Base-by-base conservation (phyloP, 1,139 yeast species). In the Kodamaea derodonti region DNA sequence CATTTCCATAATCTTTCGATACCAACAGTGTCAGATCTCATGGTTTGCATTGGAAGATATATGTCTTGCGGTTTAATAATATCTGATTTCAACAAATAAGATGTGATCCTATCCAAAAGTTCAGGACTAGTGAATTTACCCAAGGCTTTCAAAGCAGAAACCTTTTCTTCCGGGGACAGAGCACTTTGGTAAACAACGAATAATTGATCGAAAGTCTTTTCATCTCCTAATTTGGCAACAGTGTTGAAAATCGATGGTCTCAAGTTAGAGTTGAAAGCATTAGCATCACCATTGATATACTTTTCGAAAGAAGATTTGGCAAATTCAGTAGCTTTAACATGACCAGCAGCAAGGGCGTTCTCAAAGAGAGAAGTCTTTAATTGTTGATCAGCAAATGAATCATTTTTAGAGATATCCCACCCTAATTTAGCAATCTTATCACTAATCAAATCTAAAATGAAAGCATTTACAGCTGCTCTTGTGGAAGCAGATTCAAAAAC, bases 61-160 rank as follows among this genome's bases (percentile, higher is more conserved):
- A 85, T 75, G 59, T 90, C 97, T 66, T 90, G 97, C 20, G 78
- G 66, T 53, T 84, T 81, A 45, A 88, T 71, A 25, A 79, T 66
- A 24, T 82, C 76, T 24, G 87, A 80, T 53, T 84, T 80, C 42
- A 85, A 70, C 43, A 85, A 60, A 51, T 75, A 68, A 3, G 62
- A 70, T 34, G 84, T 65, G 11, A 87, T 79, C 60, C 77, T 80
- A 46, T 74, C 63, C 41, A 84, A 69, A 36, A 85, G 64, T 31
- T 67, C 69, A 4, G 68, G 62, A 45, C 81, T 75, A 42, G 71
- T 75, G 53, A 85, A 82, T 49, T 75, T 63, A 54, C 97, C 97
- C 31, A 90, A 68, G 2, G 86, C 59, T 56, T 83, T 72, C 52
- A 90, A 73, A 12, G 95, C 95, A 27, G 81, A 67, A 43, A 80